Percentiles rank a stretch among this genome's conserved stretches.
phyloP scores from a whole-genome alignment of 2,329 filamentous ascomycete species.

The Xylaria arbuscula region DNA sequence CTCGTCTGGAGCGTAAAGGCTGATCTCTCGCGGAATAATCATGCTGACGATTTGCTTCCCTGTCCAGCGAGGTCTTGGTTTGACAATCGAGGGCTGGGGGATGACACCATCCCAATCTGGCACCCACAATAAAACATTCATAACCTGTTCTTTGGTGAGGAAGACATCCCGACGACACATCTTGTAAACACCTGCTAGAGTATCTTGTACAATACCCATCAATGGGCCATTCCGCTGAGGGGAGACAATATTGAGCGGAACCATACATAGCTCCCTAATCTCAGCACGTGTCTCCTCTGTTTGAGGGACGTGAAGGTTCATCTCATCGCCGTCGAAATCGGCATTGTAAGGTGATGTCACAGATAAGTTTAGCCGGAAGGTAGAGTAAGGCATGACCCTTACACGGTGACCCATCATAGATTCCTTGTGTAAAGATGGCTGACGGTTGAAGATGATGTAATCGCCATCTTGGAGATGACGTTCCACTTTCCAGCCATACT shows the following conservation, averaged over 20 bases:
- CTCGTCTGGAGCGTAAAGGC: slow-evolving; percentile 74
- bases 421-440: slow-evolving; percentile 98
- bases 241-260: slow-evolving; percentile 98
- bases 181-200: slow-evolving; percentile 96
- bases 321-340: slow-evolving; percentile 99
- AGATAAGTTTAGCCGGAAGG: slow-evolving; percentile 95
- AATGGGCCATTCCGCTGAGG: slow-evolving; percentile 95
- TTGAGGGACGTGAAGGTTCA: slow-evolving; percentile 99
- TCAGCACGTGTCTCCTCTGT: slow-evolving; percentile 97
- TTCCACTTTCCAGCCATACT: slow-evolving; percentile 99
- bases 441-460: slow-evolving; percentile 99
- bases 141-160: slow-evolving; percentile 88
- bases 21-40: slow-evolving; percentile 88
- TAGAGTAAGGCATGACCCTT: slow-evolving; percentile 98
- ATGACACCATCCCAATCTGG: slow-evolving; percentile 97
- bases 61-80: slow-evolving; percentile 93
- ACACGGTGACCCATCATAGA: slow-evolving; percentile 99
- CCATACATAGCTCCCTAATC: slow-evolving; percentile 92
- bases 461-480: slow-evolving; percentile 96
- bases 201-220: slow-evolving; percentile 99
- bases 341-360: slow-evolving; percentile 99
- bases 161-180: slow-evolving; percentile 93
- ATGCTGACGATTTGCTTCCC: slow-evolving; percentile 98
- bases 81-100: slow-evolving; percentile 91
- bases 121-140: slow-evolving; percentile 98